These are phyloP conservation scores for Eucalyptus tenuipes DNA, from an alignment of 345 rosid genomes.

Conservation along the genomic window DNA sequence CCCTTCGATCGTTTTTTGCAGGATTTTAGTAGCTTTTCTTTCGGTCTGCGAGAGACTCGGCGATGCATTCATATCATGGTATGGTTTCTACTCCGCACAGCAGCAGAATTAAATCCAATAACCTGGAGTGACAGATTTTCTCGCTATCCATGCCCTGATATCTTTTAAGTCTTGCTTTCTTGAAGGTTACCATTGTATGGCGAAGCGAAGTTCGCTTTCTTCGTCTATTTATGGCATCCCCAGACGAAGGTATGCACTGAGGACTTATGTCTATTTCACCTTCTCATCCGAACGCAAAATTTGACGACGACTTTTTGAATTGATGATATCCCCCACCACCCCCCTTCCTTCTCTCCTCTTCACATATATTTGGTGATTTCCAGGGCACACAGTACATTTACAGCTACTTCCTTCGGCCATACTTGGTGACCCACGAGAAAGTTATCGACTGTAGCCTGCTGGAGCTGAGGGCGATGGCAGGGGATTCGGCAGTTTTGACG, in stretches of 20 bases:
- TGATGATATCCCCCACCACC: background rate
- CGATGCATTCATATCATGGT: slow-evolving; percentile 69
- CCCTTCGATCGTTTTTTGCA: background rate
- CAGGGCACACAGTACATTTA: slow-evolving; percentile 60
- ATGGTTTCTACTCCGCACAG: background rate
- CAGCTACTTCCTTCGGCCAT: slow-evolving; percentile 35
- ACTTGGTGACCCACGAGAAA: slow-evolving; percentile 45
- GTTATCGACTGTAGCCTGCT: slow-evolving; percentile 47
- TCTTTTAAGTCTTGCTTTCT: background rate
- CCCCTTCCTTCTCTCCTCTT: background rate
- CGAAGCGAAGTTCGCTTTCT: slow-evolving; percentile 73
- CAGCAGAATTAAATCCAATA: background rate
- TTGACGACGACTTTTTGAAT: background rate
- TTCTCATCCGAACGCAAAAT: background rate
- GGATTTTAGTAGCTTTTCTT: slow-evolving; percentile 73
- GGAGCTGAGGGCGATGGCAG: slow-evolving; percentile 43
- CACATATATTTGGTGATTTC: background rate
- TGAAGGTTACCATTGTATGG: slow-evolving; percentile 74
- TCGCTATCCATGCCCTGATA: background rate
- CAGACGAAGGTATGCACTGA: slow-evolving; percentile 45
- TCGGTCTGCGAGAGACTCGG: slow-evolving; percentile 64
- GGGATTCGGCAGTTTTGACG: slow-evolving; percentile 22
- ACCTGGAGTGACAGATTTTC: background rate
- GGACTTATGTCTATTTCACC: background rate
- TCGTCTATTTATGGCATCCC: slow-evolving; percentile 68